Evolutionary conservation across 306 rosid species (phyloP).

Genomic region (Cucumis cinereus): DNA sequence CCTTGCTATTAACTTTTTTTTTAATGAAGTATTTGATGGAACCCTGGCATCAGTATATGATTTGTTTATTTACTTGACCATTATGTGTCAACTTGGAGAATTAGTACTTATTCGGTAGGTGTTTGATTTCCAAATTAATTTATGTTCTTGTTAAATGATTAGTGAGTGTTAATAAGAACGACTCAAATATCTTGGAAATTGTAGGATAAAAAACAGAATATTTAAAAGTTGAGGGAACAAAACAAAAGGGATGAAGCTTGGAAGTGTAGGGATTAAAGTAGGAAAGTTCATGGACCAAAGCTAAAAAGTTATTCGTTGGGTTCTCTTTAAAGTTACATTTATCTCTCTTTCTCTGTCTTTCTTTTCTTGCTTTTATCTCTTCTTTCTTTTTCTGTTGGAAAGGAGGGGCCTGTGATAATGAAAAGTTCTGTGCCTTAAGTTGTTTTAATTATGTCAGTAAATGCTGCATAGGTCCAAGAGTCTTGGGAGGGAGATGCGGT

Average conservation of each 20-base stretch:
- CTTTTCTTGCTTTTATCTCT: not conserved
- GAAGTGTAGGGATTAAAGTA: not conserved
- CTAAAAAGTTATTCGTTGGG: not conserved
- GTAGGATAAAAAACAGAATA: not conserved
- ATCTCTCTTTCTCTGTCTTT: not conserved
- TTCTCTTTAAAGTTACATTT: not conserved
- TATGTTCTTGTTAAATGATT: not conserved
- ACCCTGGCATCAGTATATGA: not conserved
- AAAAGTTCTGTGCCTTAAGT: not conserved
- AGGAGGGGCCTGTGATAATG: not conserved
- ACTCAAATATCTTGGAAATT: not conserved
- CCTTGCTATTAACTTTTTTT: not conserved
- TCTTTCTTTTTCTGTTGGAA: not conserved
- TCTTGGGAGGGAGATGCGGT: conserved; percentile 13
- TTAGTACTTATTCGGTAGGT: not conserved
- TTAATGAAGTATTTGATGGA: not conserved
- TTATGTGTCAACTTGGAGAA: not conserved
- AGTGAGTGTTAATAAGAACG: not conserved
- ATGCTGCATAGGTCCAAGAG: conserved; percentile 27
- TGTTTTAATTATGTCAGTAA: conserved; percentile 11
- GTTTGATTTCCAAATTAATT: not conserved
- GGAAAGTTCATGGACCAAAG: not conserved
- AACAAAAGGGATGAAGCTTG: not conserved
- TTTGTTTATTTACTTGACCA: not conserved
- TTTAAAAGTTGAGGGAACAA: not conserved